A percentile compares a stretch with the other conserved stretches of the same genome.
phyloP scores from a whole-genome alignment of 345 rosid genomes.

The Linum lewisii region DNA sequence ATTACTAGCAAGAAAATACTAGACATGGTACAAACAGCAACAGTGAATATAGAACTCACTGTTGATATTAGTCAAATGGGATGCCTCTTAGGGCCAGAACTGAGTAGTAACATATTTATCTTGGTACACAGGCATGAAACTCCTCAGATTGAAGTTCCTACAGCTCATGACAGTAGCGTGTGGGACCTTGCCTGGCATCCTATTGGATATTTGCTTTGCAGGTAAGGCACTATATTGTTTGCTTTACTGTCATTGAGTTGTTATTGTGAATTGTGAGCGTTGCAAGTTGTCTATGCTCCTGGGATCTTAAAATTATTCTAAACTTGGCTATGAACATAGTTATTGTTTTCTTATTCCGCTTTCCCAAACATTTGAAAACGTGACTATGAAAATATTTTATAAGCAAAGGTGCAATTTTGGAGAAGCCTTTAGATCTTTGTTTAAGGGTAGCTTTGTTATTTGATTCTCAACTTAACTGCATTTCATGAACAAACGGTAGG shows the following conservation, averaged over 20 bases:
- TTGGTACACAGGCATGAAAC: slow-evolving; percentile 69
- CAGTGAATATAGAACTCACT: too few species aligned
- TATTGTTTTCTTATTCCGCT: neutral
- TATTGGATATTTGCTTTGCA: slow-evolving; percentile 95
- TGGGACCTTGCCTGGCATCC: slow-evolving; percentile 99
- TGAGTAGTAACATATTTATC: slow-evolving; percentile 4
- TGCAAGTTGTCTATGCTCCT: neutral
- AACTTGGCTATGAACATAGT: too few species aligned
- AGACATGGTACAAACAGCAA: too few species aligned
- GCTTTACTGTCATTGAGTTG: neutral
- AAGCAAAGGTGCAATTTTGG: neutral
- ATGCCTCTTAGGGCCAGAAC: neutral
- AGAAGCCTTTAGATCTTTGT: neutral
- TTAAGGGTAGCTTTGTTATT: neutral
- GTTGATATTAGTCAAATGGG: too few species aligned
- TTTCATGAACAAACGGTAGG: neutral
- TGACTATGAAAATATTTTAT: neutral
- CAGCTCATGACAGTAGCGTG: slow-evolving; percentile 86
- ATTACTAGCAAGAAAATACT: neutral
- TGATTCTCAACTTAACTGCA: neutral
- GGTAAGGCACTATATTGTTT: slow-evolving; percentile 32
- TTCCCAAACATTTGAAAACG: neutral
- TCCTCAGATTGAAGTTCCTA: slow-evolving; percentile 77
- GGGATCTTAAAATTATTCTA: neutral
- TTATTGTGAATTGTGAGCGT: neutral